phyloP scores from a whole-genome alignment of 2,329 filamentous ascomycete genomes.

The Chalaropsis thielavioides region DNA sequence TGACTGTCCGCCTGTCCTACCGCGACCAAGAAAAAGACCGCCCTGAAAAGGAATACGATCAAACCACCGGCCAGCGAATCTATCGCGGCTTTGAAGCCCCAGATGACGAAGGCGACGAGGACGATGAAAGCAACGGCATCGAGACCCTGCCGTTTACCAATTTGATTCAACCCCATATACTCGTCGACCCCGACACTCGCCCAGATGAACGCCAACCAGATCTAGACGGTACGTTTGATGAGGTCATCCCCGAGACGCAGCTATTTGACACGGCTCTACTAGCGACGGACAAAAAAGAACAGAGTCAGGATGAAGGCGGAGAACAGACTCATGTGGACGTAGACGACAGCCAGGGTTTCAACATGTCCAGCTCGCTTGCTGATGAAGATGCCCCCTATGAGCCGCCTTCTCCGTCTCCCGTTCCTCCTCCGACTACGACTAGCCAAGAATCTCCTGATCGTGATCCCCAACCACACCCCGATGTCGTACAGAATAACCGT shows the following conservation, averaged over 20 bases:
- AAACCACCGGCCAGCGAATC: slow-evolving; percentile 52
- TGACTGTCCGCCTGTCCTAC: slow-evolving; percentile 53
- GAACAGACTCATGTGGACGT: neutral
- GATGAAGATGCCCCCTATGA: neutral
- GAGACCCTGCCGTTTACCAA: slow-evolving; percentile 46
- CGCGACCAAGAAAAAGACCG: slow-evolving; percentile 47
- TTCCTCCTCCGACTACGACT: neutral
- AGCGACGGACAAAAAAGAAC: neutral
- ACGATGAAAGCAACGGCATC: slow-evolving; percentile 33
- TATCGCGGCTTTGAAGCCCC: slow-evolving; percentile 62
- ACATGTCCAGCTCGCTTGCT: neutral
- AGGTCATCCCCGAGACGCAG: neutral
- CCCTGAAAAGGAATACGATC: slow-evolving; percentile 47
- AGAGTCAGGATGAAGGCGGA: neutral
- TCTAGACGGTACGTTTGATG: neutral
- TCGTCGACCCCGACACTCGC: neutral
- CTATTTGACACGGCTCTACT: neutral
- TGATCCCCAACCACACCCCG: neutral
- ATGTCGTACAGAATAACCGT: neutral
- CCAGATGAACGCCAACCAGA: neutral
- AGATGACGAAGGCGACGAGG: slow-evolving; percentile 47
- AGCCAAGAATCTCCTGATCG: neutral
- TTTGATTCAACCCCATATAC: slow-evolving; percentile 52
- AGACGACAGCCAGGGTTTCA: neutral
- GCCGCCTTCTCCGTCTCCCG: neutral